A percentile compares a stretch with the other conserved stretches of the same genome.
Conservation (phyloP, 805 yeast genomes). For the Wickerhamomyces sydowiorum region DNA sequence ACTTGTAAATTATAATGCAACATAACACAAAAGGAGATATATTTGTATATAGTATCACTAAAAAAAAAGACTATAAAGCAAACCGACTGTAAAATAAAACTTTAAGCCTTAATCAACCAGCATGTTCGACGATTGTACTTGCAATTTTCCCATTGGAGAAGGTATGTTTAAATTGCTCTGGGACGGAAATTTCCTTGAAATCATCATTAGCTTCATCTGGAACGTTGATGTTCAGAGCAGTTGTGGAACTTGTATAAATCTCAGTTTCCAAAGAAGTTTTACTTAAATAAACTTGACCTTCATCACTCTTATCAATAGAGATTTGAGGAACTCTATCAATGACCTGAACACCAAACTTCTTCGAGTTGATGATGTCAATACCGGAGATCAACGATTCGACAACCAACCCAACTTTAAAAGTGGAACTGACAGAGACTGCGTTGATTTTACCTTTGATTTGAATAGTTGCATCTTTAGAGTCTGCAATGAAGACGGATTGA, state of each 20-base stretch:
- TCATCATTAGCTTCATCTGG: constrained; percentile 71
- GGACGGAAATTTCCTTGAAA: constrained; percentile 73
- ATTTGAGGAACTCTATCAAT: constrained; percentile 78
- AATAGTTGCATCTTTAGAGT: constrained; percentile 65
- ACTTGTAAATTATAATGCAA: not conserved
- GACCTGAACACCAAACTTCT: constrained; percentile 79
- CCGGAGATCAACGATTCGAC: constrained; percentile 84
- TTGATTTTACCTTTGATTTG: constrained; percentile 89
- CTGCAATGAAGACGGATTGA: constrained; percentile 86
- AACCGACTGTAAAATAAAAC: not conserved
- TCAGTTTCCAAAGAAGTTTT: constrained; percentile 68
- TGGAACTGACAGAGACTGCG: constrained; percentile 74
- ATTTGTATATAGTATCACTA: constrained; percentile 12
- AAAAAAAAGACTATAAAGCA: not conserved
- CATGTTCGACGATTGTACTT: constrained; percentile 76
- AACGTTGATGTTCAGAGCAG: constrained; percentile 79
- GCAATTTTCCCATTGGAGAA: constrained; percentile 55
- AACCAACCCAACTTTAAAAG: constrained; percentile 68
- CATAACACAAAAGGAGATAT: no score
- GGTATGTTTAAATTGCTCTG: constrained; percentile 86
- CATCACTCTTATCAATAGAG: constrained; percentile 83
- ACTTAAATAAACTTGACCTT: constrained; percentile 75
- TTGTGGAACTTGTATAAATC: constrained; percentile 77
- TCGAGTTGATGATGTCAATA: constrained; percentile 78
- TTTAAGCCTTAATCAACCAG: constrained; percentile 40